Evolutionary conservation across 768 basidiomycete genomes (phyloP).

Genomic region (Daedaleopsis sinensis): DNA sequence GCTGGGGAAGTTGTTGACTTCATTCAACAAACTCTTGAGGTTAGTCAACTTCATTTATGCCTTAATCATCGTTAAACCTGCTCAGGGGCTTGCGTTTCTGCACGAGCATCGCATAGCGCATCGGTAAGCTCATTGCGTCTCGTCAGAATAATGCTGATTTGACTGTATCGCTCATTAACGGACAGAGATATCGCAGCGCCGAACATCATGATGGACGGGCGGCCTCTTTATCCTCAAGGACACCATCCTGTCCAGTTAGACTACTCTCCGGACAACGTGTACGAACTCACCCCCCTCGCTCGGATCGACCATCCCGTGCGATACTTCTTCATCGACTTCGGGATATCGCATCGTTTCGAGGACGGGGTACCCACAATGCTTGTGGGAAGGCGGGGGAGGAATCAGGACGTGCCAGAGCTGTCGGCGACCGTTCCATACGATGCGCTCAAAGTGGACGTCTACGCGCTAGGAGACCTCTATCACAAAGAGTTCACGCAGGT

Average conservation of each 20-base stretch:
- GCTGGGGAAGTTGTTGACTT: conserved; percentile 25
- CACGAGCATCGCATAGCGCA: conserved; percentile 28
- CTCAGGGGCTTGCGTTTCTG: conserved; percentile 27
- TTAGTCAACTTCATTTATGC: not conserved
- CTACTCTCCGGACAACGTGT: conserved; percentile 37
- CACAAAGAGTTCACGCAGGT: conserved; percentile 21
- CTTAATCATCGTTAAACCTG: not conserved
- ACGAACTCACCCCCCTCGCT: conserved; percentile 30
- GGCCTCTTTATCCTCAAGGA: conserved; percentile 17
- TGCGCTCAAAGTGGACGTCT: conserved; percentile 27
- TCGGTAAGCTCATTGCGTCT: conserved; percentile 21
- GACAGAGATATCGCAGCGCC: conserved; percentile 17
- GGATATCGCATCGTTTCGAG: conserved; percentile 17
- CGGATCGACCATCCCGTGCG: conserved; percentile 39
- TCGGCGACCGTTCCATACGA: conserved; percentile 23
- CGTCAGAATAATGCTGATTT: no score
- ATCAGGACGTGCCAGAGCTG: conserved; percentile 26
- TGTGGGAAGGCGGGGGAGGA: conserved; percentile 18
- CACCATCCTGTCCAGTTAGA: conserved; percentile 30
- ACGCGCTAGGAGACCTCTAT: conserved; percentile 25
- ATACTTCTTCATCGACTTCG: conserved; percentile 30
- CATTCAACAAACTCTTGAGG: conserved; percentile 21
- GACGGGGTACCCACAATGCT: conserved; percentile 13
- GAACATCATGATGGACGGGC: conserved; percentile 28
- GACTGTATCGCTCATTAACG: no score